Base-by-base conservation (phyloP, 225 moss, liverwort and hornwort genomes). In the Marchantia paleacea region DNA sequence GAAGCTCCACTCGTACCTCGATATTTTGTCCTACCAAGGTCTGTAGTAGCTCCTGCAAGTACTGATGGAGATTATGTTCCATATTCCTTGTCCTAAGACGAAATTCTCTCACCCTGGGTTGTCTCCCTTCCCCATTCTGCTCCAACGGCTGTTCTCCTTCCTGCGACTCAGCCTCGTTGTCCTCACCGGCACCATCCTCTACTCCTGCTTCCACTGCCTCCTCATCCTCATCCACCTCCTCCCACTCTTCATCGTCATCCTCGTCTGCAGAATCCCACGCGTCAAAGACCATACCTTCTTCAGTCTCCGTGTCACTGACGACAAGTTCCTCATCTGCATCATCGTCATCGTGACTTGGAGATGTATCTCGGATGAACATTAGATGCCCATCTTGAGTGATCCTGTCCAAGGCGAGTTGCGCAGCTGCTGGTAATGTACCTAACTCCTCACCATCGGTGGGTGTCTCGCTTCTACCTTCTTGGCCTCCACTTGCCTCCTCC, bases 1-100 rank as follows among this genome's bases (percentile, higher is more conserved):
- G 89, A 50, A 89, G 79, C 68, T 89, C 86, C 49, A 89, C 89
- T 78, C 86, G 78, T 51, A 89, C 89, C 82, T 89, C 89, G 14
- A 89, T 85, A 73, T 89, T 89, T 64, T 89, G 86, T 22, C 89
- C 89, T 24, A 89, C 85, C 85, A 89, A 73, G 79, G 83, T 89
- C 64, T 87, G 89, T 26, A 89, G 76, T 11, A 89, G 76, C 79
- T 89, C 89, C 73, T 89, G 89, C 63, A 89, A 75, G n/a, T 89
- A 89, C 57, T 83, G 86, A 74, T 89, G 89, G 28, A 89, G 61
- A 75, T 86, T 89, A 31, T 89, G 75, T 63, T 89, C 89, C 82
- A 87, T 87, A 77, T 83, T 89, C 78, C 89, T 81, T 79, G 89
- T 89, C 77, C 89, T 82, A 12, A 82, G 72, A 47, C 85, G 88